Percentiles rank a stretch among this genome's conserved stretches.
These are phyloP conservation scores for Leucocoprinus sp. DNA, from an alignment of 768 basidiomycete genomes.

Conservation along the genomic window DNA sequence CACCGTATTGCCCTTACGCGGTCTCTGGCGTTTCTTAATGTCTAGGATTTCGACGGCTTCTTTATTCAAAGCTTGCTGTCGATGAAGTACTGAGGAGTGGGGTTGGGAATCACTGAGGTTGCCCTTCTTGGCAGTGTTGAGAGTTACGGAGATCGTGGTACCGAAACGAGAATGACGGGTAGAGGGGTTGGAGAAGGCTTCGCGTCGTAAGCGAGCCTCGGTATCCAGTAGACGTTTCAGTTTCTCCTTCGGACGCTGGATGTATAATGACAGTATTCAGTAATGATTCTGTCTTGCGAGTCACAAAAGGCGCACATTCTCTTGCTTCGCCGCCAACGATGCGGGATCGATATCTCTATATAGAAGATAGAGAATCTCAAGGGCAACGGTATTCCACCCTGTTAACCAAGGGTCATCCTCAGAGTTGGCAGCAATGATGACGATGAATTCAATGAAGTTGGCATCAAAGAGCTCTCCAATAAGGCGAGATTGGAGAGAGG, in stretches of 20 bases:
- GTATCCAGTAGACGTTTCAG: conserved; percentile 69
- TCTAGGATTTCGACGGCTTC: conserved; percentile 70
- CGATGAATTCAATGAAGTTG: conserved; percentile 65
- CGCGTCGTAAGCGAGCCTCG: conserved; percentile 61
- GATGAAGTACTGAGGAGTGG: conserved; percentile 70
- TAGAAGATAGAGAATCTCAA: conserved; percentile 90
- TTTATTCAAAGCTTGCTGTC: conserved; percentile 67
- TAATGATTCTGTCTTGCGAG: conserved; percentile 6
- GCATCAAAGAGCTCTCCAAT: conserved; percentile 64
- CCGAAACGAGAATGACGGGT: conserved; percentile 95
- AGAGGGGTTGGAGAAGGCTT: conserved; percentile 42
- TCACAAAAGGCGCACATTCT: conserved; percentile 38
- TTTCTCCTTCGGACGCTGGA: conserved; percentile 58
- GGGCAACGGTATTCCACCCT: conserved; percentile 79
- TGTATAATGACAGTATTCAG: conserved; percentile 8
- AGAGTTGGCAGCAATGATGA: conserved; percentile 79
- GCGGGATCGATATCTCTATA: conserved; percentile 71
- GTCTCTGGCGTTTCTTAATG: conserved; percentile 51
- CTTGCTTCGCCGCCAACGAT: conserved; percentile 49
- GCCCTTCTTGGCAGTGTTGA: conserved; percentile 48
- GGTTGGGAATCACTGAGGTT: conserved; percentile 21
- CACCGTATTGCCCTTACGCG: conserved; percentile 49
- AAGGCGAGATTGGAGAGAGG: conserved; percentile 70
- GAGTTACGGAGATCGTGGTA: conserved; percentile 80
- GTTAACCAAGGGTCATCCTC: conserved; percentile 73